phyloP scores from a whole-genome alignment of 805 yeast species.

The Sungouiozyma intestinalis region DNA sequence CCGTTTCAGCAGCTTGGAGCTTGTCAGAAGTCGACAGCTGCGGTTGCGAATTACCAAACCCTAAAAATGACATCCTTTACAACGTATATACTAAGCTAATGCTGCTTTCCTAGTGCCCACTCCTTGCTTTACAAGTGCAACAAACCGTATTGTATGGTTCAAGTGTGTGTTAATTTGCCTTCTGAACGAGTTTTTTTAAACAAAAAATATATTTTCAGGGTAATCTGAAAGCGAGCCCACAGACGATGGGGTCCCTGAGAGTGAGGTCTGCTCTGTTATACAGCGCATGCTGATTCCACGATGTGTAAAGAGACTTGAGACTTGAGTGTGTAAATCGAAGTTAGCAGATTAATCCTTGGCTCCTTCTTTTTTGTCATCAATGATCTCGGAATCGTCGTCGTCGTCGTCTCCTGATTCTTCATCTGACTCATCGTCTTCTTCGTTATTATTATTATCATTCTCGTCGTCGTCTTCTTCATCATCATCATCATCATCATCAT shows the following conservation, averaged over 20 bases:
- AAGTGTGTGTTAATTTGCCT: neutral
- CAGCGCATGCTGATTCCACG: too few relatives aligned
- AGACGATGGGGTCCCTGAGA: too few relatives aligned
- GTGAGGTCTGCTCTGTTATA: too few relatives aligned
- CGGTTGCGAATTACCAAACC: constrained; percentile 68
- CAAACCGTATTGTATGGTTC: neutral
- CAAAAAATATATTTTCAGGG: too few relatives aligned
- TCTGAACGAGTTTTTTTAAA: too few relatives aligned
- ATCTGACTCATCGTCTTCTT: constrained; percentile 32
- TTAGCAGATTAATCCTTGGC: constrained; percentile 9
- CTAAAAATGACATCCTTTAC: constrained; percentile 56
- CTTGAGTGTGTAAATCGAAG: too few relatives aligned
- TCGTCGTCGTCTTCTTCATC: constrained; percentile 37
- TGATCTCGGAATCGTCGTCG: constrained; percentile 33
- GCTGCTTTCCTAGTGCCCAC: neutral
- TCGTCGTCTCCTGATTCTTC: constrained; percentile 28
- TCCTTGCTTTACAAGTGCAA: neutral
- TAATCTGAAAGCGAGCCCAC: too few relatives aligned
- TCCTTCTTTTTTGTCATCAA: constrained; percentile 20
- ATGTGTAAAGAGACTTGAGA: too few relatives aligned
- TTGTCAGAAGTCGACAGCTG: constrained; percentile 66
- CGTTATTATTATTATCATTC: constrained; percentile 33
- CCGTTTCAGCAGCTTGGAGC: constrained; percentile 89
- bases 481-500: constrained; percentile 33
- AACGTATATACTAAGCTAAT: neutral